Percentiles rank a stretch among this genome's conserved stretches.
These are phyloP conservation scores for Ochetophila trinervis DNA, from an alignment of 306 rosid species.

Conservation along the genomic window DNA sequence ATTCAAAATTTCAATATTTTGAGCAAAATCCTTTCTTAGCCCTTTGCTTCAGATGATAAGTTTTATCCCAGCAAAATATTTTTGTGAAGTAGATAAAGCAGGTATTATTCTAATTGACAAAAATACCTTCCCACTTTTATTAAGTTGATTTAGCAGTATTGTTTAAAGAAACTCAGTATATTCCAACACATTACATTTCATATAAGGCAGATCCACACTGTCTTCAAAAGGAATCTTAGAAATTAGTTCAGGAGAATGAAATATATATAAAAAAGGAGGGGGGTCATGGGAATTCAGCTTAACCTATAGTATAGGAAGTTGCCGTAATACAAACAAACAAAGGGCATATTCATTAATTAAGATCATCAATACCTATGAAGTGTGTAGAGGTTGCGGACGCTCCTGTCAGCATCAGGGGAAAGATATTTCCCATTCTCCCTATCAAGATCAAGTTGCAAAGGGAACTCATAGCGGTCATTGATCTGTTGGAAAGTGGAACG, in stretches of 20 bases:
- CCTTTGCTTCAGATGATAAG: not conserved
- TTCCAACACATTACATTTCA: too few species aligned
- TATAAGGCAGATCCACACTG: too few species aligned
- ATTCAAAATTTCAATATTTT: not conserved
- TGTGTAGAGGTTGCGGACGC: constrained; percentile 87
- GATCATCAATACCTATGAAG: constrained; percentile 76
- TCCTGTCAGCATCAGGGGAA: constrained; percentile 93
- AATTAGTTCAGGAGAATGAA: too few species aligned
- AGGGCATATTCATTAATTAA: constrained; percentile 9
- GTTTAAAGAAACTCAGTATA: too few species aligned
- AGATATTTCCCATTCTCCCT: constrained; percentile 85
- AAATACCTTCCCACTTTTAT: too few species aligned
- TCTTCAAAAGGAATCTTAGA: too few species aligned
- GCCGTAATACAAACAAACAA: not conserved
- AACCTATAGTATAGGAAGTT: not conserved
- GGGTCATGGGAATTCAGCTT: not conserved
- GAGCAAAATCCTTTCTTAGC: not conserved
- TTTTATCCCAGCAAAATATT: too few species aligned
- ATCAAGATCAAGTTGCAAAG: constrained; percentile 95
- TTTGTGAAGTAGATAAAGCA: too few species aligned
- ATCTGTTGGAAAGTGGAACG: constrained; percentile 51
- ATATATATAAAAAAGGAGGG: not conserved
- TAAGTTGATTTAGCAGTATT: too few species aligned
- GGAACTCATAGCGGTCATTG: constrained; percentile 97
- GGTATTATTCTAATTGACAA: too few species aligned